A percentile compares a stretch with the other conserved stretches of the same genome.
Evolutionary conservation across 2,329 filamentous ascomycete species (phyloP).

Genomic region (Colletotrichum noveboracense): DNA sequence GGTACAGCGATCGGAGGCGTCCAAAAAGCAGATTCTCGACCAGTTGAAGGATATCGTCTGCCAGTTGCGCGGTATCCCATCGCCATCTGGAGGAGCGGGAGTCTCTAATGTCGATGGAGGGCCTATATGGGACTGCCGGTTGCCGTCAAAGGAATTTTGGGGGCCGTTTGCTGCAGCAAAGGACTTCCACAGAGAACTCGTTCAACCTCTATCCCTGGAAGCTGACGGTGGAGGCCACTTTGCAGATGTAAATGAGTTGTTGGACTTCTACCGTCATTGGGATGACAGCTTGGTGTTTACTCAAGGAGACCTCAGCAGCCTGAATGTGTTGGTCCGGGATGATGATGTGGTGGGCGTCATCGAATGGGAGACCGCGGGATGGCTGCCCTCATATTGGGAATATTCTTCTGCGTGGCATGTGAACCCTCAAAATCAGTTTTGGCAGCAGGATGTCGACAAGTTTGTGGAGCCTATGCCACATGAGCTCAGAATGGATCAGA

Average conservation of each 20-base stretch:
- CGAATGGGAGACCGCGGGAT: conserved; percentile 30
- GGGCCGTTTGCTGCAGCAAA: conserved; percentile 26
- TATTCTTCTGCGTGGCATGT: conserved; percentile 19
- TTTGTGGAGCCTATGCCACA: conserved; percentile 21
- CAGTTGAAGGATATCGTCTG: conserved; percentile 24
- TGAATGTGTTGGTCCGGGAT: conserved; percentile 31
- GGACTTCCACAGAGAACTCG: not conserved
- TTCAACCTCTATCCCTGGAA: not conserved
- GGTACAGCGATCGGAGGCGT: conserved; percentile 19
- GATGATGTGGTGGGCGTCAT: conserved; percentile 32
- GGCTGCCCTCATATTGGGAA: conserved; percentile 30
- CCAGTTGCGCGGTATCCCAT: conserved; percentile 21
- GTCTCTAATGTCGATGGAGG: conserved; percentile 25
- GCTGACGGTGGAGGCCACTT: not conserved
- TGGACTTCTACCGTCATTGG: not conserved
- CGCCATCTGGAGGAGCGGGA: not conserved
- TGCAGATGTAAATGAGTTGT: not conserved
- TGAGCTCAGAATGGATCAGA: conserved; percentile 25
- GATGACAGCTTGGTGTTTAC: not conserved
- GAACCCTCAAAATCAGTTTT: conserved; percentile 18
- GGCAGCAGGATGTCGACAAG: conserved; percentile 22
- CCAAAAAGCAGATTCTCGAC: conserved; percentile 23
- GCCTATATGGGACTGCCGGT: conserved; percentile 27
- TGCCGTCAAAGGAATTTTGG: conserved; percentile 23
- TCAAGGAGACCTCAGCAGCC: conserved; percentile 30